Evolutionary conservation across 805 yeast species (phyloP), one percentile per base, ranked within the genome.

Genomic region (Lachancea fermentati): DNA sequence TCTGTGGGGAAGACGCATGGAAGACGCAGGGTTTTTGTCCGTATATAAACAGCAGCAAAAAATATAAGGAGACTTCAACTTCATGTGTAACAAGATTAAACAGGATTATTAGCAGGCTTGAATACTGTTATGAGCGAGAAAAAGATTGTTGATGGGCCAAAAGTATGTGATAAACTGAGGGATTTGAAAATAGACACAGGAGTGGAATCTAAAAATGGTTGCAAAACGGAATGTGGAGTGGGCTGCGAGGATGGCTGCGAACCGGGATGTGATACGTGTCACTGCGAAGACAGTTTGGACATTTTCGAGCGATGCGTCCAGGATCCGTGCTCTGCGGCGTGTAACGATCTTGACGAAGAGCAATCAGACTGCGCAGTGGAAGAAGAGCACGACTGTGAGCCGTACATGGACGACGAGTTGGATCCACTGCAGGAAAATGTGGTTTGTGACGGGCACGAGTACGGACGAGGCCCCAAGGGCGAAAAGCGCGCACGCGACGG

Each of bases 241-340:
- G 26, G 11, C 9, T 7, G 26, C 26, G 7, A 22, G 7, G 26
- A 7, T 22, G 26, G 26, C 9, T 22, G 9, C 11, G 26, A 22
- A 11, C 9, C 7, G 26, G 26, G 11, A 22, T 7, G 24, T 17
- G 25, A 18, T 14, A 19, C 34, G 2, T 39, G 42, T 26, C 28
- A 34, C n/a, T 39, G 42, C 19, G 37, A 33, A 19, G 42, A 39
- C 32, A 22, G 24, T 30, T 38, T 49, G 19, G 46, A 46, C 18
- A 53, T 57, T 31, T 57, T 57, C 34, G 62, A 57, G 39, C 46
- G 57, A 41, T 44, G 58, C 28, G 54, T 55, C 13, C 54, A 54
- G 43, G 52, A 55, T 44, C 54, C 57, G 33, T 39, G 59, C 44
- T 37, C 52, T 36, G 45, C 42, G 43, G 48, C 52, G 43, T 57